Base-by-base conservation (phyloP, 2,329 filamentous ascomycete species). In the Xylaria hypoxylon region DNA sequence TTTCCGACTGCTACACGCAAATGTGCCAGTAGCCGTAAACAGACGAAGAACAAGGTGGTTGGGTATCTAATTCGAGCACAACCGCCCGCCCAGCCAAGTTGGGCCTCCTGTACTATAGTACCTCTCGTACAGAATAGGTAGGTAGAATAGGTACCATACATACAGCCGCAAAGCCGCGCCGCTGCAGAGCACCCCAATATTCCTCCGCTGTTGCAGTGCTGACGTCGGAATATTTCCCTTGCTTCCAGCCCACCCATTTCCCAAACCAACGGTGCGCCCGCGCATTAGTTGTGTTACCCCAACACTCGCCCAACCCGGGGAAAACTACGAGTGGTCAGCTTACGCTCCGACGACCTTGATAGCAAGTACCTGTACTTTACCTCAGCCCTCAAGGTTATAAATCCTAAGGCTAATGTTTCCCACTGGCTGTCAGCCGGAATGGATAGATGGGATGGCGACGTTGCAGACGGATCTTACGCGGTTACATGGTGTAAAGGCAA, bases 281-380 rank as follows among this genome's bases (percentile, higher is more conserved):
- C 51, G 48, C 56, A 57, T 64, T 47, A 53, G 59, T 28, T 26
- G 38, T 55, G 53, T 40, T 53, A 48, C 59, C 50, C 40, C 38
- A 48, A 26, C 35, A 13, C 26, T 56, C 51, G 45, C 51, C 28
- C 57, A 62, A 40, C 26, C 62, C 62, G 65, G 62, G 57, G 62
- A 48, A 65, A 61, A 33, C 40, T 61, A 40, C 58, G 59, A 68
- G 45, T 66, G 62, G 67, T 62, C 67, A 69, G 67, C 64, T 67
- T 69, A 69, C 64, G 52, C 56, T 42, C 33, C 28, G 35, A 19
- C 51, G 24, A 56, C 52, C 5, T 57, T 5, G 51, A 35, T 22
- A 13, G 10, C 17, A 58, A 52, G 63, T 68, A 68, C 58, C 44
- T 26, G 26, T 68, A 68, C 65, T 58, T 48, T 33, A 33, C n/a